Base-by-base conservation (phyloP, 2,329 filamentous ascomycete genomes). In the Phialemonium atrogriseum region DNA sequence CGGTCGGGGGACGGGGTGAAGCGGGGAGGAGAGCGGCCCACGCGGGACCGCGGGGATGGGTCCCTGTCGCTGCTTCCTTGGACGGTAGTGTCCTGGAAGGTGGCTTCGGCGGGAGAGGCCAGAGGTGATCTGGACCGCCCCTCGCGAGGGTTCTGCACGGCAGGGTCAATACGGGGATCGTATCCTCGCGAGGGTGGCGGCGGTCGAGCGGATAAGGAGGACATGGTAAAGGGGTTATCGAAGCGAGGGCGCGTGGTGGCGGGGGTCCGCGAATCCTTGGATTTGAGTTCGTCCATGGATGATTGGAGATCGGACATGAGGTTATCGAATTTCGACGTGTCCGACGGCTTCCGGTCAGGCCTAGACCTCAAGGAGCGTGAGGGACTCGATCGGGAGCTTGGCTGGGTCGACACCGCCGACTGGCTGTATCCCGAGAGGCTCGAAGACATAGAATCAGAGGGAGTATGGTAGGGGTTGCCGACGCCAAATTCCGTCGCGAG, bases 361-460 rank as follows among this genome's bases (percentile, higher is more conserved):
- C 49, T 39, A 8, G 49, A 45, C 8, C 42, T 45, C 5, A 52
- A 46, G 2, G 64, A 68, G 11, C 58, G 54, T 7, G 73, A 65
- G 4, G 73, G 67, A 40, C 70, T 78, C 4, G 75, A 75, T 24
- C 53, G 54, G 7, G 78, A 80, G 46, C 78, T 83, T 1, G 69
- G 59, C 37, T 71, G 70, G 44, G 74, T 74, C 2, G 56, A 58
- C n/a, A 55, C 56, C 33, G 75, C 42, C 14, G 36, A 36, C 16
- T 39, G 40, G 32, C 41, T 37, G 23, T 66, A 70, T 1, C 65
- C 69, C 3, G 79, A 84, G 26, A 68, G 67, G 12, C 70, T 75
- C 0, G 80, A 84, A 0, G 77, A 78, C 16, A 70, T 68, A 2
- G 80, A 85, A 37, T 73, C 69, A 2, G 76, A 74, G 0, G 73